A percentile compares a stretch with the other conserved stretches of the same genome.
Evolutionary conservation across 805 yeast genomes (phyloP).

Genomic region (Myxozyma nipponensis): DNA sequence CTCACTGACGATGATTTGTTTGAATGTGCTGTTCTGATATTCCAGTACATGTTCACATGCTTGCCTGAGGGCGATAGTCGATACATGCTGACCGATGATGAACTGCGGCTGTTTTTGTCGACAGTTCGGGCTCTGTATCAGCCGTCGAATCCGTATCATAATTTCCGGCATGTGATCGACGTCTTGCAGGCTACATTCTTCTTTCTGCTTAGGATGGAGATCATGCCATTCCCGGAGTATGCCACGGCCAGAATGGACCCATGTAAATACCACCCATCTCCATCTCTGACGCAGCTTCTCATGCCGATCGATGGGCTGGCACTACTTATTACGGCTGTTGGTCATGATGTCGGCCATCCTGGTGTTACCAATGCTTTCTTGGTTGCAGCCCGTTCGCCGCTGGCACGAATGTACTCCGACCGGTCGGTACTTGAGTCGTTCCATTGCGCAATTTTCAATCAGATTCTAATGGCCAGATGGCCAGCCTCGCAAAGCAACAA

Average conservation of each 20-base stretch:
- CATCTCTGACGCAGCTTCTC: constrained; percentile 16
- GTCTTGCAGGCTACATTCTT: constrained; percentile 86
- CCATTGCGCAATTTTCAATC: constrained; percentile 64
- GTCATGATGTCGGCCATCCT: constrained; percentile 96
- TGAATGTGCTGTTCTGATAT: constrained; percentile 47
- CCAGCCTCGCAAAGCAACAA: constrained; percentile 25
- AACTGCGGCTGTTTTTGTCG: constrained; percentile 57
- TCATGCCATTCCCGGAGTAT: constrained; percentile 30
- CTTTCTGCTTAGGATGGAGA: constrained; percentile 41
- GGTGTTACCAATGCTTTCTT: constrained; percentile 84
- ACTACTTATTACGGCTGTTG: constrained; percentile 74
- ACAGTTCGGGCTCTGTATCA: constrained; percentile 75
- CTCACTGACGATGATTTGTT: constrained; percentile 28
- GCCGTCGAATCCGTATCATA: constrained; percentile 86
- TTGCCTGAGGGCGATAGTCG: constrained; percentile 25
- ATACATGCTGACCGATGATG: constrained; percentile 39
- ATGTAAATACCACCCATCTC: not conserved
- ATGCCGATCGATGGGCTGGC: constrained; percentile 50
- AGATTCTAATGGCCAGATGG: constrained; percentile 52
- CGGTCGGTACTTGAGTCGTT: constrained; percentile 75
- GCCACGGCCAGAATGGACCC: not conserved
- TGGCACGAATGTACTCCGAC: constrained; percentile 58
- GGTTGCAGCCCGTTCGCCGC: constrained; percentile 54
- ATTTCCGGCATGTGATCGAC: constrained; percentile 92
- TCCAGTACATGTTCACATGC: constrained; percentile 41